These are phyloP conservation scores for Lepidium didymum DNA, from an alignment of 345 rosid species.

Conservation along the genomic window DNA sequence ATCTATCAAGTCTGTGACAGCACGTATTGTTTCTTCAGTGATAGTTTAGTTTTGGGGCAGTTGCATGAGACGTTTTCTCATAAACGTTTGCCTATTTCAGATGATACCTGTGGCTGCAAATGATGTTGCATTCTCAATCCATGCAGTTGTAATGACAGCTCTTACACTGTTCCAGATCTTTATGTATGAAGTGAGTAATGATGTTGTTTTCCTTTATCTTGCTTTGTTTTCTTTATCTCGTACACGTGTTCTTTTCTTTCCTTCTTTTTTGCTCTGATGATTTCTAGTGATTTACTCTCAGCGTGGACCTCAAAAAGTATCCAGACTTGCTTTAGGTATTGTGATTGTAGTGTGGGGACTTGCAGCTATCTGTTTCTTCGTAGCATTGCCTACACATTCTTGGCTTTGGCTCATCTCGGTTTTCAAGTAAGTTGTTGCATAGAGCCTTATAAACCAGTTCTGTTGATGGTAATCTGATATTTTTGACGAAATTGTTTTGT, in stretches of 20 bases:
- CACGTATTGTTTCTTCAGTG: background rate
- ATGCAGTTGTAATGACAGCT: conserved; percentile 77
- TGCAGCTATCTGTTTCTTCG: conserved; percentile 64
- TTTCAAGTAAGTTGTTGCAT: conserved; percentile 55
- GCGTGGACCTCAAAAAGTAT: conserved; percentile 81
- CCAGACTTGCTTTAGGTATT: conserved; percentile 49
- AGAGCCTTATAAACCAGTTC: background rate
- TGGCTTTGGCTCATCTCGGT: conserved; percentile 84
- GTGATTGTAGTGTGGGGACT: conserved; percentile 48
- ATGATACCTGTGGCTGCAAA: conserved; percentile 94
- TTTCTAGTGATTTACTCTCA: conserved; percentile 23
- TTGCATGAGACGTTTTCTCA: background rate
- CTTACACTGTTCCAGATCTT: conserved; percentile 59
- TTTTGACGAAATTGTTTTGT: background rate
- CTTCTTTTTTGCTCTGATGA: conserved; percentile 1
- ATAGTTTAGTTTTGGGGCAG: background rate
- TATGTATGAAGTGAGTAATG: conserved; percentile 59
- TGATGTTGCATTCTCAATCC: conserved; percentile 89
- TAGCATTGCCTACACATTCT: conserved; percentile 64
- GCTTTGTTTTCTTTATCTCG: background rate
- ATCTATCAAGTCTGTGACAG: background rate
- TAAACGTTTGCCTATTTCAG: conserved; percentile 30
- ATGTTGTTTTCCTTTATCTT: background rate
- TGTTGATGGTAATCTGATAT: background rate
- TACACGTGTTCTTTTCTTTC: background rate